These are phyloP conservation scores for Vigna mungo DNA, from an alignment of 306 rosid species.

Conservation along the genomic window DNA sequence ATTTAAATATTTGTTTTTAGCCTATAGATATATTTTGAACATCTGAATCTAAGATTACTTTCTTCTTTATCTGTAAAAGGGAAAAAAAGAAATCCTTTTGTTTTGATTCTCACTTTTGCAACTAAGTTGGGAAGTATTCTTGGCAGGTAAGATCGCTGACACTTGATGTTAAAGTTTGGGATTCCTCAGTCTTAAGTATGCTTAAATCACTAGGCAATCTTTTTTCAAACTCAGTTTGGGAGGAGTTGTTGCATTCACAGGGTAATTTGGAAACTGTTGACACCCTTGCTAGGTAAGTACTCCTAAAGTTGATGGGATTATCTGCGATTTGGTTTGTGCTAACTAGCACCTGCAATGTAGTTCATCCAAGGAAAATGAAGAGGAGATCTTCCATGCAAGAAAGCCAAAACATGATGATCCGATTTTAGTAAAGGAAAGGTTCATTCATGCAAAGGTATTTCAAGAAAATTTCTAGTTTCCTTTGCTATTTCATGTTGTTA, in stretches of 20 bases:
- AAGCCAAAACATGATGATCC: conserved; percentile 71
- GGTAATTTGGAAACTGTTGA: conserved; percentile 52
- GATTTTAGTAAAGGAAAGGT: conserved; percentile 70
- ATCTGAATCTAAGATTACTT: conserved; percentile 21
- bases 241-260: conserved; percentile 63
- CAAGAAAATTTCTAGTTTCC: conserved; percentile 27
- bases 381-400: conserved; percentile 45
- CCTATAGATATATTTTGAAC: neutral
- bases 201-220: conserved; percentile 73
- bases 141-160: conserved; percentile 82
- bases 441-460: conserved; percentile 77
- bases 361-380: conserved; percentile 54
- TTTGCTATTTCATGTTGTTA: conserved; percentile 21
- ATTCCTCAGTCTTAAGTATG: conserved; percentile 64
- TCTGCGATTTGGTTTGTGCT: conserved; percentile 32
- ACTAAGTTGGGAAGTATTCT: conserved; percentile 42
- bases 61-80: conserved; percentile 12
- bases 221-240: conserved; percentile 80
- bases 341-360: conserved; percentile 51
- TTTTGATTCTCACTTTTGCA: conserved; percentile 37
- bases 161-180: conserved; percentile 93
- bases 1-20: neutral
- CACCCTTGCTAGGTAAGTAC: conserved; percentile 54
- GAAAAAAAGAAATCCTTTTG: conserved; percentile 6
- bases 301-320: conserved; percentile 30